Base-by-base conservation (phyloP, 805 yeast species). In the Maudiozyma pseudohumilis region DNA sequence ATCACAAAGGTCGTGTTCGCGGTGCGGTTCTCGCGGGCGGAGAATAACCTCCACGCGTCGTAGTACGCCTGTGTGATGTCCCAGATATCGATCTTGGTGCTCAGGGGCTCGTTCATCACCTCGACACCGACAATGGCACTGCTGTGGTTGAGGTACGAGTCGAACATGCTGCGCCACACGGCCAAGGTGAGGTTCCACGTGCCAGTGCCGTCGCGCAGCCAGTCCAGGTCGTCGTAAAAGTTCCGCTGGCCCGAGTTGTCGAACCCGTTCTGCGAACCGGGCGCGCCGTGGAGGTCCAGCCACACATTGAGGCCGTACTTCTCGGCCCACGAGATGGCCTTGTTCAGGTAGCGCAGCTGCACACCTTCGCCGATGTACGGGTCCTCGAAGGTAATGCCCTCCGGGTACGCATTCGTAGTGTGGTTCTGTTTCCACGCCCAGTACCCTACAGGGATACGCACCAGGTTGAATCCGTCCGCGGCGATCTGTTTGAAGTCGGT, bases 191-290 rank as follows among this genome's bases (percentile, higher is more conserved):
- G 45, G 15, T 68, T 59, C n/a, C n/a, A n/a, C 28, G 68, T 61
- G 41, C 76, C 69, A 32, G 60, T 54, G 11, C 13, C 15, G 15
- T 65, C 64, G 4, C 46, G 36, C 37, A 61, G 63, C 76, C 77
- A 73, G 3, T 59, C 59, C n/a, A 66, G 47, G 13, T 55, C 50
- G 15, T 60, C 60, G 26, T 62, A 55, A 19, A 50, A 53, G 36
- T 67, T 75, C 50, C 87, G 65, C 21, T 70, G 59, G 2, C 94
- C 94, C 6, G 85, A 76, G 49, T 83, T 84, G 51, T 83, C 89
- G 64, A 83, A 83, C 11, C 94, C 94, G 56, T 84, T 84, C 52
- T 84, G 94, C 1, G 88, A 78, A 1, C 89, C 92, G 6, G 94
- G 92, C 9, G 71, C 78, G 11, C 92, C 87, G 49, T 84, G 94